Percentiles rank a stretch among this genome's conserved stretches.
These are phyloP conservation scores for Candolleomyces eurysporus DNA, from an alignment of 768 basidiomycete genomes.

Conservation along the genomic window DNA sequence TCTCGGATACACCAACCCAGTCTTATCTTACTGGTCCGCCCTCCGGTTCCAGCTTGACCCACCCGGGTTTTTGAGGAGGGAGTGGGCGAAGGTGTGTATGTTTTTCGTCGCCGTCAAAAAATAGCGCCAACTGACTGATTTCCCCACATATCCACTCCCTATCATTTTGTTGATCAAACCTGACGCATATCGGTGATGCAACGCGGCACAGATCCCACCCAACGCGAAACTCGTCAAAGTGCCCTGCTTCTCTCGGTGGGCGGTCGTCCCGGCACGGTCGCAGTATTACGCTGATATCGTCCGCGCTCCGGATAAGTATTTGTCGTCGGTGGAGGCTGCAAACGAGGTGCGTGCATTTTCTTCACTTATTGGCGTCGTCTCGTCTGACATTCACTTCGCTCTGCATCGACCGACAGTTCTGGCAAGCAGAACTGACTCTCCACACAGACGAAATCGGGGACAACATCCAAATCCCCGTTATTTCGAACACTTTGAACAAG, in stretches of 20 bases:
- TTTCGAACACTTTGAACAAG: constrained; percentile 13
- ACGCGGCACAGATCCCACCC: neutral
- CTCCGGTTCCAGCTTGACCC: neutral
- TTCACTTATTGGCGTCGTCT: neutral
- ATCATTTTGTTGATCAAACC: neutral
- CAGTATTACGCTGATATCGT: neutral
- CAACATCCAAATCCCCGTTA: constrained; percentile 16
- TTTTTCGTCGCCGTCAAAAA: neutral
- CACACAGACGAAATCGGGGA: constrained; percentile 11
- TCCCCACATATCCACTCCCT: neutral
- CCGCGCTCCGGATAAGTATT: neutral
- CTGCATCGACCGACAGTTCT: neutral
- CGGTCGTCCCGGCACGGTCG: neutral
- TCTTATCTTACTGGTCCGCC: neutral
- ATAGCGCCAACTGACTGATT: too few relatives aligned
- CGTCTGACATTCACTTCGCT: neutral
- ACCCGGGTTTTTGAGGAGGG: neutral
- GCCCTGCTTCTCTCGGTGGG: neutral
- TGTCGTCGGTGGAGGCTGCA: neutral
- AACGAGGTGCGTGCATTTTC: neutral
- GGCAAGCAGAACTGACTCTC: constrained; percentile 11
- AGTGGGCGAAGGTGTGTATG: neutral
- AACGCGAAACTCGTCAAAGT: neutral
- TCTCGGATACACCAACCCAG: neutral
- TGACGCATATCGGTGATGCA: neutral